These are phyloP conservation scores for Wickerhamomyces sp. DNA, from an alignment of 1,139 yeast species.

Conservation along the genomic window DNA sequence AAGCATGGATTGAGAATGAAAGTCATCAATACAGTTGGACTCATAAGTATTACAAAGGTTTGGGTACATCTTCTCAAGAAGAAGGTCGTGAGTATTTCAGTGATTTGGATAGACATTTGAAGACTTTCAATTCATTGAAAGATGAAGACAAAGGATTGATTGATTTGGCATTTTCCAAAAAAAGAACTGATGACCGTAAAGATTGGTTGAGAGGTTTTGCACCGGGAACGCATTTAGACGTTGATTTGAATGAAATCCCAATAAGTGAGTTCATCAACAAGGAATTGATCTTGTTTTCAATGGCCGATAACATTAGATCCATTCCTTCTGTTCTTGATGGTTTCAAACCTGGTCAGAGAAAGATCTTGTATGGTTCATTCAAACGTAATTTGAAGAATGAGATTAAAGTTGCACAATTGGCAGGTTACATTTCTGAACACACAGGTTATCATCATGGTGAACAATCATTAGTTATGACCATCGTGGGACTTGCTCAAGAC, in stretches of 20 bases:
- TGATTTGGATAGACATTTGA: constrained; percentile 80
- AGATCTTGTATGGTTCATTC: constrained; percentile 84
- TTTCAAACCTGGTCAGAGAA: constrained; percentile 95
- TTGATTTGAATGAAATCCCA: constrained; percentile 72
- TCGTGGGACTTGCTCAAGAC: constrained; percentile 91
- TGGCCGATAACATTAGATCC: constrained; percentile 96
- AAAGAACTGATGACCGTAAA: constrained; percentile 95
- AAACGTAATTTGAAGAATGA: constrained; percentile 74
- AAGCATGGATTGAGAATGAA: constrained; percentile 84
- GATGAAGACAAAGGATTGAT: constrained; percentile 77
- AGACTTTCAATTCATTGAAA: constrained; percentile 76
- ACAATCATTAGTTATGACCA: constrained; percentile 78
- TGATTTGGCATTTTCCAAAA: constrained; percentile 92
- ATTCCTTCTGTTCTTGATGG: constrained; percentile 95
- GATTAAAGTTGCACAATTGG: constrained; percentile 86
- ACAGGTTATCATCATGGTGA: constrained; percentile 98
- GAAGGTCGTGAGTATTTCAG: constrained; percentile 91
- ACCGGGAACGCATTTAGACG: constrained; percentile 93
- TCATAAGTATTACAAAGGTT: constrained; percentile 95
- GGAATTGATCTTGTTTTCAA: constrained; percentile 88
- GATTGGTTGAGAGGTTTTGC: constrained; percentile 89
- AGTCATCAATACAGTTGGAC: constrained; percentile 78
- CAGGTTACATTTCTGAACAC: constrained; percentile 83
- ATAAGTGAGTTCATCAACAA: constrained; percentile 92
- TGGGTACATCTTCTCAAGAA: constrained; percentile 81